Base-by-base conservation (phyloP, 768 basidiomycete species). In the Hygrocybe coccinea region DNA sequence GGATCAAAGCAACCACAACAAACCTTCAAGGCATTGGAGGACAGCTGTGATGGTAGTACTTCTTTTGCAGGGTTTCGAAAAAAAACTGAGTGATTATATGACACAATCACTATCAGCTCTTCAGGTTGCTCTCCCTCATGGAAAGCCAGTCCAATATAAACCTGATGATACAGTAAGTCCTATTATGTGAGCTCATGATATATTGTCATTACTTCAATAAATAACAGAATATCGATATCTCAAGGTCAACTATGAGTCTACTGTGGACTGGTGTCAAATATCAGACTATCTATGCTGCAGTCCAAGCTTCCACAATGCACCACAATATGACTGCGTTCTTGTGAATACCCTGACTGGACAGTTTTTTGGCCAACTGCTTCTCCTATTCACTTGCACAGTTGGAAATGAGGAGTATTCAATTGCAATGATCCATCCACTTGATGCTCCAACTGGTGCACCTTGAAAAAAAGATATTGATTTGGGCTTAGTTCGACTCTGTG, bases 221-320 rank as follows among this genome's bases (percentile, higher is more conserved):
- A 59, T 71, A 5, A 59, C 51, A 2, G 63, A 66, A 29, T 58
- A 67, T 39, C 46, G 37, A 5, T 69, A 56, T 41, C 54, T 73
- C 22, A 65, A 59, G 46, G 53, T 70, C 14, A 57, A 64, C 22
- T 74, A 69, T 58, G 61, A 57, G 12, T 71, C 64, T 0, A 50
- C 35, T 1, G 54, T 67, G 9, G 60, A 69, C 56, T 75, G 71
- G 72, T 25, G 48, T 8, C 24, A 59, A 19, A 55, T 54, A 3
- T 63, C 59, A 1, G 66, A 76, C 52, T 59, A 67, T 29, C 59
- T 76, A 1, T 55, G 58, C 2, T 70, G 64, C 58, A 72, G 65
- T 50, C 68, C 70, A 7, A 47, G 43, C 0, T 76, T 75, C 56
- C 60, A 64, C 38, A 37, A 57, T 0, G 21, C 41, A 1, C 64